A percentile compares a stretch with the other conserved stretches of the same genome.
Evolutionary conservation across 108 stramenopile species (phyloP).

Genomic region (Ochromonas danica): DNA sequence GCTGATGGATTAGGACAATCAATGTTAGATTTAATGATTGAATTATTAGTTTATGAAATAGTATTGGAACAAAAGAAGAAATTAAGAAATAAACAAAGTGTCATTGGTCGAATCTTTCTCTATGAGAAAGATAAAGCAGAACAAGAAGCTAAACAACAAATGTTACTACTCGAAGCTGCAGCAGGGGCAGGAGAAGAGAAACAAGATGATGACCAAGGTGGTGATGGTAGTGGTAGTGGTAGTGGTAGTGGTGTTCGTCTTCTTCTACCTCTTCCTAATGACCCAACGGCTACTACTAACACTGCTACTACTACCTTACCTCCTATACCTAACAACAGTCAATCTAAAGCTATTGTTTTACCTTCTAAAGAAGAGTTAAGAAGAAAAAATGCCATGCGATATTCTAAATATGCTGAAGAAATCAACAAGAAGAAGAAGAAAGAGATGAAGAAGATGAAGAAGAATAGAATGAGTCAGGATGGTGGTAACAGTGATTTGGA

Average conservation of each 20-base stretch:
- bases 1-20: not conserved
- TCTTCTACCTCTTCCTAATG: not conserved
- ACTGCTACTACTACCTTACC: not conserved
- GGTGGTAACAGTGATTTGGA: too few species aligned
- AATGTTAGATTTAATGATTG: conserved; percentile 10
- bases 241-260: not conserved
- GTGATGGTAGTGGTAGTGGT: not conserved
- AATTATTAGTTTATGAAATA: conserved; percentile 2
- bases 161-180: not conserved
- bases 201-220: not conserved
- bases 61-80: conserved; percentile 7
- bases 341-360: too few species aligned
- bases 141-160: not conserved
- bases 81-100: not conserved
- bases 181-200: not conserved
- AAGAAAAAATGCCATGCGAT: too few species aligned
- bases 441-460: too few species aligned
- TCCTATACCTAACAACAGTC: not conserved
- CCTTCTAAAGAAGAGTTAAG: too few species aligned
- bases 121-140: not conserved
- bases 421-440: too few species aligned
- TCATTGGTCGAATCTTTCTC: conserved; percentile 6
- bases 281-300: not conserved
- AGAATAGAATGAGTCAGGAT: too few species aligned
- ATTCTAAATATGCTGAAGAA: too few species aligned